A percentile compares a stretch with the other conserved stretches of the same genome.
Conservation (phyloP, 345 rosid species). For the Raphanus sativus region DNA sequence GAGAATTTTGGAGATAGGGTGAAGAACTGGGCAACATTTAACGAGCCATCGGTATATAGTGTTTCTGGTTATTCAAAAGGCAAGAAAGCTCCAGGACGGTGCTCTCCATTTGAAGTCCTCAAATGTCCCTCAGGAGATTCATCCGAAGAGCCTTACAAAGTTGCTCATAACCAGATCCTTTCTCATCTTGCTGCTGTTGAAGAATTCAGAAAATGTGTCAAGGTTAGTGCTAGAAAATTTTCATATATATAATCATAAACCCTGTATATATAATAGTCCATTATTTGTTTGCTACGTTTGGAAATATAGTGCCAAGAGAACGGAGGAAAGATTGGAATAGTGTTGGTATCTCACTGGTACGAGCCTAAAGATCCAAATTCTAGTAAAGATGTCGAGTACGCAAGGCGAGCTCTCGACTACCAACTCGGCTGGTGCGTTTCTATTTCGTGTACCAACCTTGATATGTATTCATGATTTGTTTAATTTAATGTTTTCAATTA, state of each 20-base stretch:
- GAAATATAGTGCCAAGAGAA: slow-evolving; percentile 23
- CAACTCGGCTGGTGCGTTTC: slow-evolving; percentile 37
- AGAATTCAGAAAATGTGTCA: slow-evolving; percentile 30
- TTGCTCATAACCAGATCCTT: slow-evolving; percentile 33
- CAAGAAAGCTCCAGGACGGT: slow-evolving; percentile 37
- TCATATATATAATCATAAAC: background rate
- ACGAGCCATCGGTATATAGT: slow-evolving; percentile 35
- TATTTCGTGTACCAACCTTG: background rate
- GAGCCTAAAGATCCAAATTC: slow-evolving; percentile 29
- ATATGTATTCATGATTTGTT: background rate
- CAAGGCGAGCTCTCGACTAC: slow-evolving; percentile 34
- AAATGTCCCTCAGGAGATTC: slow-evolving; percentile 22
- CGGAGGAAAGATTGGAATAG: slow-evolving; percentile 40
- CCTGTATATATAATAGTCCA: background rate
- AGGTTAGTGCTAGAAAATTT: background rate
- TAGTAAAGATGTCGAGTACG: slow-evolving; percentile 13
- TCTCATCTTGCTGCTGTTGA: slow-evolving; percentile 39
- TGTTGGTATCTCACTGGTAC: slow-evolving; percentile 38
- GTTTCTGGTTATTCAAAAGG: slow-evolving; percentile 34
- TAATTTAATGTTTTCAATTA: background rate
- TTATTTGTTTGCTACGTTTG: background rate
- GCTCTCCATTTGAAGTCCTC: background rate
- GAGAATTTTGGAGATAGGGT: slow-evolving; percentile 29
- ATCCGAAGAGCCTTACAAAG: slow-evolving; percentile 21
- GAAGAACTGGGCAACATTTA: slow-evolving; percentile 41